These are phyloP conservation scores for Tetracladium setigerum DNA, from an alignment of 495 filamentous ascomycete genomes.

Conservation along the genomic window DNA sequence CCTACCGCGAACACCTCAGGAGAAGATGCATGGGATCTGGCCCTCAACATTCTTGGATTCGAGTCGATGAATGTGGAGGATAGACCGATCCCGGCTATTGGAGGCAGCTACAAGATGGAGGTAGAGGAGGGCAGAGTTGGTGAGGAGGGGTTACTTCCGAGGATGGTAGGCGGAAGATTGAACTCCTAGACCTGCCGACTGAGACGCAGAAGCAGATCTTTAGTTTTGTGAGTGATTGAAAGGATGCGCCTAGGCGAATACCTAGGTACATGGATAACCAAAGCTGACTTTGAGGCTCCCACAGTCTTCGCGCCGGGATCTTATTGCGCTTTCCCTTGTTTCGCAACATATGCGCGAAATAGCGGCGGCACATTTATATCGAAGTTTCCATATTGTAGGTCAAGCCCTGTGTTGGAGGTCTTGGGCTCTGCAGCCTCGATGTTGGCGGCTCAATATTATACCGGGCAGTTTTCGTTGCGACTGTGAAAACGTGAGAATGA, in stretches of 20 bases:
- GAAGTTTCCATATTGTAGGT: conserved; percentile 40
- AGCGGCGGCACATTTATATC: conserved; percentile 49
- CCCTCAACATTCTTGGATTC: conserved; percentile 8
- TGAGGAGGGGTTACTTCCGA: background rate
- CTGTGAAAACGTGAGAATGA: too few relatives aligned
- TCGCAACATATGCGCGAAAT: conserved; percentile 47
- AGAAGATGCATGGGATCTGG: conserved; percentile 6
- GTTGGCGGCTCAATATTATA: too few relatives aligned
- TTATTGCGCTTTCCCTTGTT: conserved; percentile 46
- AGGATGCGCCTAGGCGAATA: background rate
- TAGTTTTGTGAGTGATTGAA: conserved; percentile 29
- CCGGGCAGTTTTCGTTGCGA: too few relatives aligned
- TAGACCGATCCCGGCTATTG: too few relatives aligned
- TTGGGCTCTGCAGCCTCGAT: too few relatives aligned
- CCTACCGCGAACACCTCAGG: background rate
- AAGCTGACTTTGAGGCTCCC: background rate
- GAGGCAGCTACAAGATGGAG: background rate
- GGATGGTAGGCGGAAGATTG: background rate
- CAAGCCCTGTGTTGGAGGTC: too few relatives aligned
- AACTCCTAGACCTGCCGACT: conserved; percentile 36
- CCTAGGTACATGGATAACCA: too few relatives aligned
- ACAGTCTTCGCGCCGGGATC: conserved; percentile 35
- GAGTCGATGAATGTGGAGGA: conserved; percentile 3
- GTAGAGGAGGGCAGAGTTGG: background rate
- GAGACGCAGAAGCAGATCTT: conserved; percentile 47